These are phyloP conservation scores for Pythium oligandrum DNA, from an alignment of 352 stramenopile species.

Conservation along the genomic window DNA sequence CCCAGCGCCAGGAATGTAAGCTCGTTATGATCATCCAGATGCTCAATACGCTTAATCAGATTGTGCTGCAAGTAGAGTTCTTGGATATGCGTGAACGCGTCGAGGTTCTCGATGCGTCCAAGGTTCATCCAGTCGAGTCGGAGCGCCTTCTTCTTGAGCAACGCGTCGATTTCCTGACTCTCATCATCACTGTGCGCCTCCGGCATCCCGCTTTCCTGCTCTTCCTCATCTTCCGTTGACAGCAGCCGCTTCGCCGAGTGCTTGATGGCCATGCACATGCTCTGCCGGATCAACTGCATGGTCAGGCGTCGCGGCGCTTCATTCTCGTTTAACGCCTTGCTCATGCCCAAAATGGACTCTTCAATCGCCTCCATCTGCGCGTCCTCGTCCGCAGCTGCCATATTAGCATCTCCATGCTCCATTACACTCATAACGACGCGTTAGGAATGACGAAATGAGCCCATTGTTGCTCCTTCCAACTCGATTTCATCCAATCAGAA, in stretches of 20 bases:
- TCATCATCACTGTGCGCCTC: slow-evolving; percentile 10
- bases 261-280: slow-evolving; percentile 16
- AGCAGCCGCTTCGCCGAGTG: slow-evolving; percentile 5
- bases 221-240: slow-evolving; percentile 6
- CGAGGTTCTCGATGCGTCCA: slow-evolving; percentile 66
- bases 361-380: slow-evolving; percentile 54
- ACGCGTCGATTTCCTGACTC: slow-evolving; percentile 28
- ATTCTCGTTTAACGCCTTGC: slow-evolving; percentile 25
- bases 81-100: slow-evolving; percentile 67
- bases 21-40: slow-evolving; percentile 47
- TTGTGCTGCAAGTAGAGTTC: slow-evolving; percentile 82
- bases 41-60: slow-evolving; percentile 54
- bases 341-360: slow-evolving; percentile 29
- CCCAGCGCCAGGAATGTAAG: slow-evolving; percentile 60
- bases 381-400: slow-evolving; percentile 25
- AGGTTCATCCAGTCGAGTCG: slow-evolving; percentile 73
- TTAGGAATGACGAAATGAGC: too few relatives aligned
- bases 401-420: too few relatives aligned
- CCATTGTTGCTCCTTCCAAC: too few relatives aligned
- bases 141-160: slow-evolving; percentile 55
- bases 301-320: slow-evolving; percentile 41
- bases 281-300: slow-evolving; percentile 68
- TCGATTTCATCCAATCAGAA: too few relatives aligned
- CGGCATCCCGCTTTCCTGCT: slow-evolving; percentile 6
- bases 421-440: too few relatives aligned